Evolutionary conservation across 306 rosid genomes (phyloP).

Genomic region (Rubus idaeus): DNA sequence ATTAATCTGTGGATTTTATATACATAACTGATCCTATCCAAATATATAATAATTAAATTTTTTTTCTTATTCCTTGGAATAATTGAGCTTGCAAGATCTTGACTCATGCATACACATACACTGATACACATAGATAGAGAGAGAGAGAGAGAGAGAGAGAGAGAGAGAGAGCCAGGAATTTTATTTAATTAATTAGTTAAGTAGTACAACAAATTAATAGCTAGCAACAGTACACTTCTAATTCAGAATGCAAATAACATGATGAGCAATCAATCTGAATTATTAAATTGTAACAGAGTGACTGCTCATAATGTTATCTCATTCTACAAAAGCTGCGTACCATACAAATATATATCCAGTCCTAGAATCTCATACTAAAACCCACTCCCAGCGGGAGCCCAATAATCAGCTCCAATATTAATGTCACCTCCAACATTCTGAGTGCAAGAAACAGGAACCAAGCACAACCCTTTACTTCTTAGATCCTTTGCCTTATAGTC

Average conservation of each 20-base stretch:
- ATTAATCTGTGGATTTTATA: too few species aligned
- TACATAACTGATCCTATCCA: too few species aligned
- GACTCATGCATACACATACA: too few species aligned
- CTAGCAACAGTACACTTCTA: conserved; percentile 5
- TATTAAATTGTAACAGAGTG: conserved; percentile 40
- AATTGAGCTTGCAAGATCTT: too few species aligned
- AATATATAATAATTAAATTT: too few species aligned
- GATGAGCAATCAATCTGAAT: conserved; percentile 70
- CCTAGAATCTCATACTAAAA: conserved; percentile 20
- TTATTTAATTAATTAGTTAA: not conserved
- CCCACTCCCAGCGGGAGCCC: conserved; percentile 70
- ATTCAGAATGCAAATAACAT: conserved; percentile 51
- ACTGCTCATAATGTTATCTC: conserved; percentile 69
- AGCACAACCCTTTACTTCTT: conserved; percentile 79
- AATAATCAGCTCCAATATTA: conserved; percentile 63
- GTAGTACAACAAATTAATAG: not conserved
- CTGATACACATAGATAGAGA: too few species aligned
- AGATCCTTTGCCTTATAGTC: conserved; percentile 50
- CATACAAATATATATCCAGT: not conserved
- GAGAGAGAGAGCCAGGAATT: not conserved
- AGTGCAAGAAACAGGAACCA: conserved; percentile 79
- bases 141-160: not conserved
- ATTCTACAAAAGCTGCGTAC: conserved; percentile 8
- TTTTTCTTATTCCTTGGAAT: too few species aligned
- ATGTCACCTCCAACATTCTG: conserved; percentile 69